Conservation (phyloP, 495 filamentous ascomycete species). For the Entonaema liquescens region DNA sequence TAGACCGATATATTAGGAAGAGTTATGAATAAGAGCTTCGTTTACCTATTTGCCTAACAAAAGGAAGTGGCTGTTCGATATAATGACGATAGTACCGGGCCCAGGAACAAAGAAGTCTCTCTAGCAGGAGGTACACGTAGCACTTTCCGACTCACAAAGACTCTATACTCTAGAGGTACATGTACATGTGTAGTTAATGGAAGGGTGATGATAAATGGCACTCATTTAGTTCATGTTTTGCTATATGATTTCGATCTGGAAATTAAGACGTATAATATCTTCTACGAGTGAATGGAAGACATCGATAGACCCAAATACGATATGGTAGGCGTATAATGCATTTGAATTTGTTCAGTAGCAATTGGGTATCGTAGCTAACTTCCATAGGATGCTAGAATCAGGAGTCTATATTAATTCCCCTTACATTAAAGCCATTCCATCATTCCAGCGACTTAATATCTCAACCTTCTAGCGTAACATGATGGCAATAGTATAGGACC, state of each 20-base stretch:
- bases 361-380: conserved; percentile 33
- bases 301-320: neutral
- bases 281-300: neutral
- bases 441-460: neutral
- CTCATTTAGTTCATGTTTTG: no score
- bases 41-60: neutral
- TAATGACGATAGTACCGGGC: neutral
- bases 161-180: neutral
- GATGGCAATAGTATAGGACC: neutral
- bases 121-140: neutral
- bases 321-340: neutral
- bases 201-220: neutral
- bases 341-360: conserved; percentile 11
- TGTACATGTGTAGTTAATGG: no score
- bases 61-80: neutral
- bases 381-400: neutral
- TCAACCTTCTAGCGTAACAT: neutral
- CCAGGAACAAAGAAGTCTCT: neutral
- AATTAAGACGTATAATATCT: neutral
- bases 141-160: neutral
- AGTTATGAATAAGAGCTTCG: neutral
- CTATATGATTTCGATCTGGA: no score
- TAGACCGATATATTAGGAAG: neutral
- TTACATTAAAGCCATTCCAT: neutral
- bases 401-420: neutral